phyloP scores from a whole-genome alignment of 495 filamentous ascomycete species.

The Physcia stellaris region DNA sequence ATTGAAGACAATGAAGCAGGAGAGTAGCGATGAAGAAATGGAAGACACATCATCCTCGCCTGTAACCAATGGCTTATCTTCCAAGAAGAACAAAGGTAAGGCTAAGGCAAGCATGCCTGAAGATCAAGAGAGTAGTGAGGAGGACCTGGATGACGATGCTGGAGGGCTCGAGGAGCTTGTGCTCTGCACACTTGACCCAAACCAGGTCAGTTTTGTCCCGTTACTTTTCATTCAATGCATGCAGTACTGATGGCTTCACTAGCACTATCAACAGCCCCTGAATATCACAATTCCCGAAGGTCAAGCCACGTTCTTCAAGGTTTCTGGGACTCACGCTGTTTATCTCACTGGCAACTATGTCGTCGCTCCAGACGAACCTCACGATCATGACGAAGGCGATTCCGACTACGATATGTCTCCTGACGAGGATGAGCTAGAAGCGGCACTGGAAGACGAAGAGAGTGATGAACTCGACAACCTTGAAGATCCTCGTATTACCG shows the following conservation, averaged over 20 bases:
- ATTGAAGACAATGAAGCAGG: slow-evolving; percentile 17
- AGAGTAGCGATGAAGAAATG: slow-evolving; percentile 38
- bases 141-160: slow-evolving; percentile 48
- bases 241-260: slow-evolving; percentile 16
- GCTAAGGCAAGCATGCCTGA: slow-evolving; percentile 55
- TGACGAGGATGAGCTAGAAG: slow-evolving; percentile 58
- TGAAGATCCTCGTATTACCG: slow-evolving; percentile 66
- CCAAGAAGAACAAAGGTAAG: slow-evolving; percentile 66
- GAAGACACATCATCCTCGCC: slow-evolving; percentile 42
- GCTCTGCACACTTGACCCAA: slow-evolving; percentile 84
- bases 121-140: slow-evolving; percentile 47
- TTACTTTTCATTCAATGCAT: background rate
- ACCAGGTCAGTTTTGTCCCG: slow-evolving; percentile 40
- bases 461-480: slow-evolving; percentile 75
- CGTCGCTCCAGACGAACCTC: slow-evolving; percentile 39
- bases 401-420: slow-evolving; percentile 72
- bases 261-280: slow-evolving; percentile 93
- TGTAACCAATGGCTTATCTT: slow-evolving; percentile 49
- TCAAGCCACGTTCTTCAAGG: slow-evolving; percentile 82
- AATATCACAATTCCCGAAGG: slow-evolving; percentile 78
- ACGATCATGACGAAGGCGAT: slow-evolving; percentile 42
- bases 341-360: slow-evolving; percentile 95
- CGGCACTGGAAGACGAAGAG: slow-evolving; percentile 53
- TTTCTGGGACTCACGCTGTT: slow-evolving; percentile 76
- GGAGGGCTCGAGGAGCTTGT: slow-evolving; percentile 69